Evolutionary conservation across 768 basidiomycete genomes (phyloP), one percentile per base, ranked within the genome.

Genomic region (Pholiota conissans): DNA sequence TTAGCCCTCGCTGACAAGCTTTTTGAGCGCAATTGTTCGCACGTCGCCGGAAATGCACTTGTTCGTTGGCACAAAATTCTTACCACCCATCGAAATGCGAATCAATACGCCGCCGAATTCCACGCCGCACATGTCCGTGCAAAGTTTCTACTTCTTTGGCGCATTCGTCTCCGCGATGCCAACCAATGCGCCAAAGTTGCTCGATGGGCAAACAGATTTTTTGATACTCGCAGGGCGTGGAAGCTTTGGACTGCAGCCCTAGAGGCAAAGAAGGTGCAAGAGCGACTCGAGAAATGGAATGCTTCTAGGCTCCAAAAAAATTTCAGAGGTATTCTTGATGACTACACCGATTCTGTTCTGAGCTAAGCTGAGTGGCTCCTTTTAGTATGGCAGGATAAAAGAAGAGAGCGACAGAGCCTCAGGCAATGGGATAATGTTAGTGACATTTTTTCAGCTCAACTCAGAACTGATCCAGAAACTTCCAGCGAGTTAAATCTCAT

Each of bases 401-500:
- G 74, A 30, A 75, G 67, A 47, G 69, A 71, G 47, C 69, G 69
- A 50, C 71, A 72, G 48, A 77, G 78, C 62, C 71, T 72, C 49
- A 74, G 73, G 56, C 67, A 76, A 18, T 77, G 79, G 5, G 85
- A 83, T 65, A 67, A 73, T 42, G 86, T 72, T 40, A 50, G 60
- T 16, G 18, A 24, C 22, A 45, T 8, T 45, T 29, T 42, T 45
- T 30, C 11, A 28, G 6, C 7, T 5, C 32, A 3, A 20, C 10
- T 3, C n/a, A 18, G 26, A n/a, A 37, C 7, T 39, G n/a, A 49
- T 16, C 18, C n/a, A 11, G 1, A 35, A n/a, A n/a, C n/a, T 6
- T 53, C 14, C 58, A 91, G 90, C 82, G 84, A 52, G 70, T 83
- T 49, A 62, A 85, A 59, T 70, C 71, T n/a, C 66, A 71, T 42